phyloP scores from a whole-genome alignment of 768 basidiomycete genomes.

The Boletus reticuloceps region DNA sequence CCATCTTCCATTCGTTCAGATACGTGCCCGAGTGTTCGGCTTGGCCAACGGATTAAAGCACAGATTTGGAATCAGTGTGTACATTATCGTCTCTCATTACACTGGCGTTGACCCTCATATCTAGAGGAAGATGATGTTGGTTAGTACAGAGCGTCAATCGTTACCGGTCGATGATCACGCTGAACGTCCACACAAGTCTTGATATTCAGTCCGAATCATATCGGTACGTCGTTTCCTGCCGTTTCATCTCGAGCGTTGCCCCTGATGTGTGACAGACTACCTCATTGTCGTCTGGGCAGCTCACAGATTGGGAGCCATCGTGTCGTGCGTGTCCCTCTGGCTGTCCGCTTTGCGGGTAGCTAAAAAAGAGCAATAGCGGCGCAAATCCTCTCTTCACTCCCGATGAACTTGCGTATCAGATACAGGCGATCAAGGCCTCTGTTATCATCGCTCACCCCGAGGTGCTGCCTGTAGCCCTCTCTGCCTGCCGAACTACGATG shows the following conservation, averaged over 20 bases:
- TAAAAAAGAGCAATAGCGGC: constrained; percentile 37
- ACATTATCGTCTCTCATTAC: not conserved
- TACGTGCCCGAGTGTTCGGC: constrained; percentile 36
- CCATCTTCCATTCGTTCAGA: constrained; percentile 17
- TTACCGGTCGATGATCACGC: not conserved
- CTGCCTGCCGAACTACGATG: constrained; percentile 42
- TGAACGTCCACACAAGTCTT: constrained; percentile 43
- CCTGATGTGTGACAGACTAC: constrained; percentile 40
- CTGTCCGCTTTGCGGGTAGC: not conserved
- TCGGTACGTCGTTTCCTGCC: constrained; percentile 40
- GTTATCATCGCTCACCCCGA: constrained; percentile 49
- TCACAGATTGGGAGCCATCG: constrained; percentile 53
- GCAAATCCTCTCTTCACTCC: constrained; percentile 60
- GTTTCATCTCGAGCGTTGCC: not conserved
- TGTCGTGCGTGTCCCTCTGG: constrained; percentile 44
- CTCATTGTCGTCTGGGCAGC: constrained; percentile 54
- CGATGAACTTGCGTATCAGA: constrained; percentile 59
- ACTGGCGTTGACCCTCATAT: no score
- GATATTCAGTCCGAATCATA: constrained; percentile 64
- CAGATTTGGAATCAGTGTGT: constrained; percentile 35
- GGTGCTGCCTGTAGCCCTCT: constrained; percentile 40
- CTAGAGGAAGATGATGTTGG: constrained; percentile 40
- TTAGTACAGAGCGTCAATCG: constrained; percentile 15
- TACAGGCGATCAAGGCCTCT: constrained; percentile 44
- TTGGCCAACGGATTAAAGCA: constrained; percentile 37